Conservation (phyloP, 148 eudicot genomes). For the Arctostaphylos glauca region DNA sequence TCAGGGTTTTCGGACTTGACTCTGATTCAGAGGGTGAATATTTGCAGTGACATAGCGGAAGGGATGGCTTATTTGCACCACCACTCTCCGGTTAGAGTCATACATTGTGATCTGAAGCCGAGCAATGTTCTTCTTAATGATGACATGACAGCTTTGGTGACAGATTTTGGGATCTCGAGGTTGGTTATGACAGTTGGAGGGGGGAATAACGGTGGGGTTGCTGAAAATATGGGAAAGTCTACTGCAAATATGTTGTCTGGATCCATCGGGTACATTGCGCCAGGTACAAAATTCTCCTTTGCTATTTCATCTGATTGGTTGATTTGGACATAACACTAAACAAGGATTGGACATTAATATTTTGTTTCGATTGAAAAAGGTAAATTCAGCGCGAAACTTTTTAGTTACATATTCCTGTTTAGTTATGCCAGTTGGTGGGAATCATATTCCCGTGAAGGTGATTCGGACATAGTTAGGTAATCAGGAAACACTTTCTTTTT, state of each 20-base stretch:
- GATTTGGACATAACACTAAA: not conserved
- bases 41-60: constrained; percentile 48
- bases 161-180: constrained; percentile 46
- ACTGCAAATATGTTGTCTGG: constrained; percentile 38
- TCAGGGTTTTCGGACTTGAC: constrained; percentile 31
- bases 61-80: constrained; percentile 52
- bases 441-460: not conserved
- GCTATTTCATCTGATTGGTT: not conserved
- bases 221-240: constrained; percentile 25
- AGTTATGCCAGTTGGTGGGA: not conserved
- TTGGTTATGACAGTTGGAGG: constrained; percentile 31
- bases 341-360: not conserved
- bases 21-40: constrained; percentile 34
- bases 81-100: constrained; percentile 43
- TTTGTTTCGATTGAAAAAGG: not conserved
- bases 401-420: no score
- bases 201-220: constrained; percentile 19
- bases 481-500: not conserved
- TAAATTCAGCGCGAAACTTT: not conserved
- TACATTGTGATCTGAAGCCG: constrained; percentile 51
- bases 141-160: constrained; percentile 44
- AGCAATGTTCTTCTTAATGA: constrained; percentile 48
- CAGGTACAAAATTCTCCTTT: constrained; percentile 29
- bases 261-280: constrained; percentile 50
- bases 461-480: not conserved